phyloP scores from a whole-genome alignment of 768 basidiomycete genomes.

The Lepiota brunneoincarnata region DNA sequence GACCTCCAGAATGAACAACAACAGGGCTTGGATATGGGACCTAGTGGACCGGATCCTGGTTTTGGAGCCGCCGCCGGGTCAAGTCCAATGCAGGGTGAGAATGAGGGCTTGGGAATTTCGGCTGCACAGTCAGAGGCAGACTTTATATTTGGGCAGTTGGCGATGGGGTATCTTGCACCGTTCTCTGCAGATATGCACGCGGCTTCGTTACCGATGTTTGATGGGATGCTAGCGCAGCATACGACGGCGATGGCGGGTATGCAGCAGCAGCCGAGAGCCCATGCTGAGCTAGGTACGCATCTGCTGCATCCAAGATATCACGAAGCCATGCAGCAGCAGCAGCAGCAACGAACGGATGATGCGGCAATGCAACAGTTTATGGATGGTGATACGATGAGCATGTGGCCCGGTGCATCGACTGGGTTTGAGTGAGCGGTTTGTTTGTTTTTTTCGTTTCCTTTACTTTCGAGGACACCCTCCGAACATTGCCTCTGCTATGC shows the following conservation, averaged over 20 bases:
- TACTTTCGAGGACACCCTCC: not conserved
- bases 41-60: not conserved
- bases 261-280: not conserved
- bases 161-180: constrained; percentile 9
- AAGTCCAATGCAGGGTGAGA: not conserved
- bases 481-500: not conserved
- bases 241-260: not conserved
- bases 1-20: not conserved
- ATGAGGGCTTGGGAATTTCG: not conserved
- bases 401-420: constrained; percentile 70
- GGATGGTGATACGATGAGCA: constrained; percentile 53
- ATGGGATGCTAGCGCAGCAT: not conserved
- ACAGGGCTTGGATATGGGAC: not conserved
- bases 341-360: not conserved
- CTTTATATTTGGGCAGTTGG: constrained; percentile 8
- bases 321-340: not conserved
- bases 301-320: too few relatives aligned
- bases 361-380: constrained; percentile 22
- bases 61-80: not conserved
- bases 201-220: constrained; percentile 2
- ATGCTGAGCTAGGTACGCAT: too few relatives aligned
- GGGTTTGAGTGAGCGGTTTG: constrained; percentile 64
- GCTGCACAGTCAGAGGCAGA: constrained; percentile 2
- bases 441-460: not conserved
- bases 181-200: not conserved